Evolutionary conservation across 208 protist genomes (phyloP).

Genomic region (Entamoeba moshkovskii): DNA sequence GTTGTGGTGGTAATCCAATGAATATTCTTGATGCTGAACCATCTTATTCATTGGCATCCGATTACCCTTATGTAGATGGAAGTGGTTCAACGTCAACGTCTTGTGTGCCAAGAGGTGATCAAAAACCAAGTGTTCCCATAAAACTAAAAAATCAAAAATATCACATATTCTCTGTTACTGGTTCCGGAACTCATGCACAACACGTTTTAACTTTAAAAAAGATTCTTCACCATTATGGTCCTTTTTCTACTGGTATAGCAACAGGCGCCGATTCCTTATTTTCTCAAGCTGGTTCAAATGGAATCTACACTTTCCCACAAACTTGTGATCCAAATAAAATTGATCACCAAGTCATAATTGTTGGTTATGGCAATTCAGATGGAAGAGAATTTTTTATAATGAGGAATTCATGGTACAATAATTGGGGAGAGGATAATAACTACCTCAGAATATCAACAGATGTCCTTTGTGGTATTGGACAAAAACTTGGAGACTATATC

Average conservation of each 20-base stretch:
- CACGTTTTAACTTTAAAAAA: neutral
- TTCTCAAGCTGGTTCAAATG: neutral
- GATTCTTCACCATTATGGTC: neutral
- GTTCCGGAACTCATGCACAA: neutral
- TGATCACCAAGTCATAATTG: neutral
- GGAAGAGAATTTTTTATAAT: neutral
- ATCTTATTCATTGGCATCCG: neutral
- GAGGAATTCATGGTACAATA: neutral
- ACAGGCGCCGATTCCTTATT: neutral
- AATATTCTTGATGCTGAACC: neutral
- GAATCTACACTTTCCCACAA: neutral
- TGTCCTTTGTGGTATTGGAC: neutral
- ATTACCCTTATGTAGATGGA: neutral
- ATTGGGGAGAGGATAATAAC: neutral
- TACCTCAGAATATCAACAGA: neutral
- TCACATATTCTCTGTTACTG: neutral
- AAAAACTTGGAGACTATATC: neutral
- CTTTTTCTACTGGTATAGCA: neutral
- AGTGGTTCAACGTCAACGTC: neutral
- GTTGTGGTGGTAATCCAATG: neutral
- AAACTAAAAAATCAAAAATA: neutral
- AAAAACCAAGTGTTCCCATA: neutral
- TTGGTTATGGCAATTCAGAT: neutral
- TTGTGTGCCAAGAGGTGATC: neutral
- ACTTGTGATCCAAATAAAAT: neutral